Conservation (phyloP, 306 rosid species). For the Acacia confusa region DNA sequence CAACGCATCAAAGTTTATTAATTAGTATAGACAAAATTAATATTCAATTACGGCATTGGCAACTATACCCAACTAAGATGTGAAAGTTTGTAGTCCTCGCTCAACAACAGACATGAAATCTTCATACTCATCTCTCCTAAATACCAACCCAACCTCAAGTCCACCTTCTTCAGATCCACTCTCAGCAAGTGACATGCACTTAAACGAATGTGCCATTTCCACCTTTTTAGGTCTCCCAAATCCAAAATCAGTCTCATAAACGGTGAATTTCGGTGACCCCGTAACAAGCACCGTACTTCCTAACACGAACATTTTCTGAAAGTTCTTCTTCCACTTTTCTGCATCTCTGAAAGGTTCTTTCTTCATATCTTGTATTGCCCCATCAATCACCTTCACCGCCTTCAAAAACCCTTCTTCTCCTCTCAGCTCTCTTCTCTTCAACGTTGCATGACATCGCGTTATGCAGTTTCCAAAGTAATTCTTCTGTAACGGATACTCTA, state of each 20-base stretch:
- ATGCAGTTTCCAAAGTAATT: conserved; percentile 48
- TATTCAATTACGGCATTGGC: not conserved
- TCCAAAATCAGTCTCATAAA: conserved; percentile 47
- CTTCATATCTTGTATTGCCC: conserved; percentile 4
- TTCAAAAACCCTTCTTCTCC: conserved; percentile 36
- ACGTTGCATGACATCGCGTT: conserved; percentile 26
- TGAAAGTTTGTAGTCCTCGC: conserved; percentile 24
- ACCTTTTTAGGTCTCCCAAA: conserved; percentile 44
- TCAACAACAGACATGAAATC: conserved; percentile 9
- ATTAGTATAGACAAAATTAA: not conserved
- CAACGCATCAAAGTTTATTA: not conserved
- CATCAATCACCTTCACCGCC: conserved; percentile 31
- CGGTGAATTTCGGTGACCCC: conserved; percentile 38
- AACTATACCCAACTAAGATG: not conserved
- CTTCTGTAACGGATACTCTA: conserved; percentile 23
- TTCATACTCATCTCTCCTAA: conserved; percentile 14
- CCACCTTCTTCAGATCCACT: conserved; percentile 35
- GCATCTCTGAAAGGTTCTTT: not conserved
- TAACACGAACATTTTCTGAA: not conserved
- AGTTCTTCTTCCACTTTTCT: not conserved
- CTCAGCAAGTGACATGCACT: conserved; percentile 45
- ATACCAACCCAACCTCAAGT: conserved; percentile 39
- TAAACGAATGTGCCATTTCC: conserved; percentile 39
- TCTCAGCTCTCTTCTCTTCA: conserved; percentile 31
- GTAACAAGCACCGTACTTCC: not conserved